Percentiles rank a stretch among this genome's conserved stretches.
Conservation (phyloP, 805 yeast species). For the Wickerhamomyces queroliae region DNA sequence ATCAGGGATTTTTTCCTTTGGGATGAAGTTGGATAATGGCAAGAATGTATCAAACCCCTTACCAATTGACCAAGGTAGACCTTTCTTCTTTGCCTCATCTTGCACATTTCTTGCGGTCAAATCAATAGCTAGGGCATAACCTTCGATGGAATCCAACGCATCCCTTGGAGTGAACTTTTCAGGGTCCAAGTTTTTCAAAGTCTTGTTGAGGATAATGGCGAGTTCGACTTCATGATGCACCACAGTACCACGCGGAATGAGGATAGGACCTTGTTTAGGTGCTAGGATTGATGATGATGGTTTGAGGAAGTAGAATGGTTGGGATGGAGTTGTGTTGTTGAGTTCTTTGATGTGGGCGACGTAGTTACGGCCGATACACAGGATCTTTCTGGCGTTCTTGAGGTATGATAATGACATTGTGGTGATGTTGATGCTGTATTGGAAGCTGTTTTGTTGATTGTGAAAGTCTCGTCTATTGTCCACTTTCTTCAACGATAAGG, state of each 20-base stretch:
- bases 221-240: slow-evolving; percentile 94
- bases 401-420: slow-evolving; percentile 35
- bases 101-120: slow-evolving; percentile 96
- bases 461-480: too few relatives aligned
- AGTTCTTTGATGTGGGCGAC: slow-evolving; percentile 94
- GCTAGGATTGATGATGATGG: slow-evolving; percentile 75
- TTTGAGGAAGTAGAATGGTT: slow-evolving; percentile 90
- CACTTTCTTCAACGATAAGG: too few relatives aligned
- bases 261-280: slow-evolving; percentile 67
- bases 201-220: slow-evolving; percentile 67
- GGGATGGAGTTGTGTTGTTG: slow-evolving; percentile 72
- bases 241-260: slow-evolving; percentile 72
- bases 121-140: slow-evolving; percentile 87
- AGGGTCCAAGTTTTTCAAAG: slow-evolving; percentile 55
- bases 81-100: slow-evolving; percentile 88
- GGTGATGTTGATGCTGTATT: background rate
- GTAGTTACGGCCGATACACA: slow-evolving; percentile 95
- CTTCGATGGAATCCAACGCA: slow-evolving; percentile 74
- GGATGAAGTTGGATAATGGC: slow-evolving; percentile 75
- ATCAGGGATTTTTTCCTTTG: slow-evolving; percentile 59
- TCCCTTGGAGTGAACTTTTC: slow-evolving; percentile 51
- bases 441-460: too few relatives aligned
- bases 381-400: slow-evolving; percentile 65
- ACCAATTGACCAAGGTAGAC: slow-evolving; percentile 94
- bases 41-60: slow-evolving; percentile 96